Conservation (phyloP, 257 asterid species). For the Solanum etuberosum region DNA sequence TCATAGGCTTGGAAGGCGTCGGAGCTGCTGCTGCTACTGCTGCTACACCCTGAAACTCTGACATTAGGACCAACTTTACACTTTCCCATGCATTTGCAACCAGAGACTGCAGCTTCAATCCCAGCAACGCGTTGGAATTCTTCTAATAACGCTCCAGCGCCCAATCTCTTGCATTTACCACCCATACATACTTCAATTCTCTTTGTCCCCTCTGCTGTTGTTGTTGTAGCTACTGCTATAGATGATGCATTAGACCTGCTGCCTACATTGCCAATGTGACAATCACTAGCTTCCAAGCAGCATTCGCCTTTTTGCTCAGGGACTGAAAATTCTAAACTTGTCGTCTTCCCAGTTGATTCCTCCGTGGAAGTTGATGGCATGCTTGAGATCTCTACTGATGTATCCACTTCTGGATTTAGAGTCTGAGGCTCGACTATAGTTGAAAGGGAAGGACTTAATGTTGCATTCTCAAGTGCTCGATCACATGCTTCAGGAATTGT, state of each 20-base stretch:
- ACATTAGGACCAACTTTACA: conserved; percentile 82
- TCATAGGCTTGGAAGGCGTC: background rate
- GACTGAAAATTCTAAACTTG: background rate
- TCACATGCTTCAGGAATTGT: background rate
- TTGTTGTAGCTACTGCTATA: background rate
- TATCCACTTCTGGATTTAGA: background rate
- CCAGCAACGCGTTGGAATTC: conserved; percentile 48
- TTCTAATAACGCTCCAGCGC: conserved; percentile 42
- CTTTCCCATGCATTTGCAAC: conserved; percentile 92
- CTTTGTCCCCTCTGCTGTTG: background rate
- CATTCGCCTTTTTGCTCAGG: background rate
- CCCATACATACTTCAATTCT: conserved; percentile 88
- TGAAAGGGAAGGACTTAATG: background rate
- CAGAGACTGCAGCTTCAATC: conserved; percentile 48
- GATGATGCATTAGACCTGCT: background rate
- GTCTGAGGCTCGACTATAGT: background rate
- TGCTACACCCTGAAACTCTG: conserved; percentile 20
- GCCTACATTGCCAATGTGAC: background rate
- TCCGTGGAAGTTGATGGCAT: background rate
- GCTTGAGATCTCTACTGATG: background rate
- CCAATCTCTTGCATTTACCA: conserved; percentile 81
- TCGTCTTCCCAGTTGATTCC: background rate
- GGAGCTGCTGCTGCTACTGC: background rate
- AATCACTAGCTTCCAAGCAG: background rate
- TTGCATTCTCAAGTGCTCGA: conserved; percentile 10